These are phyloP conservation scores for Cardiospermum halicacabum DNA, from an alignment of 345 rosid genomes.

Conservation along the genomic window DNA sequence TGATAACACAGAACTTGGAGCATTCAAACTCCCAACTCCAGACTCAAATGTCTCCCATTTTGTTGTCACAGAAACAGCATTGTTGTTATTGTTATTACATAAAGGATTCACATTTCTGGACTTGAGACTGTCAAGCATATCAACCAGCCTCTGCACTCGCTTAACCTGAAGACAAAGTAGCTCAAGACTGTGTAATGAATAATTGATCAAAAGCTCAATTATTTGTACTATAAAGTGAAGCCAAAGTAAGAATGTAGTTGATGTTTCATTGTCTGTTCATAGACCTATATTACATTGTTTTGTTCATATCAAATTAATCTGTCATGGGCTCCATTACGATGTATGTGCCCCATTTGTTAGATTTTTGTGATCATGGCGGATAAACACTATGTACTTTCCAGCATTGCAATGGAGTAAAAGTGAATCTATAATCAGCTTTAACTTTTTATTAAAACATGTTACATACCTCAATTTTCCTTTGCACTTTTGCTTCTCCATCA, in stretches of 20 bases:
- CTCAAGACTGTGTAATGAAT: too few species aligned
- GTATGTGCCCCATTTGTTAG: neutral
- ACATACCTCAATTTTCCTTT: constrained; percentile 44
- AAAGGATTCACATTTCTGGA: constrained; percentile 29
- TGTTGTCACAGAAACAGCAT: constrained; percentile 23
- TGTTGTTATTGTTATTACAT: constrained; percentile 15
- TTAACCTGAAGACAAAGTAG: too few species aligned
- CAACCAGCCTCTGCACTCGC: constrained; percentile 38
- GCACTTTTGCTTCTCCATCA: constrained; percentile 47
- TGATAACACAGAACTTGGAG: constrained; percentile 21
- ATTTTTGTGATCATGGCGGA: constrained; percentile 9
- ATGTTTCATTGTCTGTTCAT: neutral
- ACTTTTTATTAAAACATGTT: constrained; percentile 15
- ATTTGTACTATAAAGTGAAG: neutral
- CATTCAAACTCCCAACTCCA: constrained; percentile 29
- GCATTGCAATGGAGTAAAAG: constrained; percentile 13
- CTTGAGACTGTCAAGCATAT: constrained; percentile 33
- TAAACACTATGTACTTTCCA: constrained; percentile 21
- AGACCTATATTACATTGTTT: neutral
- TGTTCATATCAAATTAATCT: neutral
- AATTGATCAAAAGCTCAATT: constrained; percentile 8
- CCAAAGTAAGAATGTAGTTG: neutral
- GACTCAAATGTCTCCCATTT: constrained; percentile 31
- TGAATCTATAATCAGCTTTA: neutral
- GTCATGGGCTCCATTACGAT: constrained; percentile 15